Conservation (phyloP, 2,329 filamentous ascomycete species). For the Cordyceps javanica region DNA sequence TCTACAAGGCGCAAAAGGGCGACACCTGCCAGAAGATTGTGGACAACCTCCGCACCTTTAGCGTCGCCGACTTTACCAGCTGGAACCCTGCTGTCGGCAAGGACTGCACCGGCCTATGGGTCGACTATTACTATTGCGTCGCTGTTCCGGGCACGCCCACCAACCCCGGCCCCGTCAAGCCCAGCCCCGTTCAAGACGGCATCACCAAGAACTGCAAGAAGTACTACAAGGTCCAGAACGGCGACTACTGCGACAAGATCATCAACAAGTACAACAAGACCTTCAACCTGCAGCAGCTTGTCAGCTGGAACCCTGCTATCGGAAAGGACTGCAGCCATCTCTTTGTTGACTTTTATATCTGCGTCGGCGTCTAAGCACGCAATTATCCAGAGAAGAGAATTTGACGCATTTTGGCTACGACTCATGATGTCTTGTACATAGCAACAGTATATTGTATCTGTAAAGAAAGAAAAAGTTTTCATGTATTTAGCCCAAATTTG, state of each 20-base stretch:
- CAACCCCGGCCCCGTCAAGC: slow-evolving; percentile 1
- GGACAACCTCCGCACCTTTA: slow-evolving; percentile 22
- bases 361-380: not conserved
- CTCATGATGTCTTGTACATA: slow-evolving; percentile 7
- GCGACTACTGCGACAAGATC: slow-evolving; percentile 15
- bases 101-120: slow-evolving; percentile 12
- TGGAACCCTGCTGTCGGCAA: slow-evolving; percentile 13
- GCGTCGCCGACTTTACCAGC: not conserved
- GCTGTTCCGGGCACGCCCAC: slow-evolving; percentile 11
- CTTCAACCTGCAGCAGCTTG: slow-evolving; percentile 10
- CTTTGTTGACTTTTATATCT: slow-evolving; percentile 12
- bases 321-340: slow-evolving; percentile 8
- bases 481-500: too few species aligned
- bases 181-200: slow-evolving; percentile 1
- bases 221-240: slow-evolving; percentile 15
- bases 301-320: slow-evolving; percentile 12
- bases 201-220: slow-evolving; percentile 12
- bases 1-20: slow-evolving; percentile 15
- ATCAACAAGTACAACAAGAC: slow-evolving; percentile 9
- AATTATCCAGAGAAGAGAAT: not conserved
- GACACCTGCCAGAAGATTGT: slow-evolving; percentile 24
- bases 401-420: not conserved
- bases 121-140: slow-evolving; percentile 12
- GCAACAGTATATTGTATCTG: not conserved
- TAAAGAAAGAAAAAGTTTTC: not conserved